A percentile compares a stretch with the other conserved stretches of the same genome.
These are phyloP conservation scores for Graphilbum sp. DNA, from an alignment of 2,329 filamentous ascomycete genomes.

Conservation along the genomic window DNA sequence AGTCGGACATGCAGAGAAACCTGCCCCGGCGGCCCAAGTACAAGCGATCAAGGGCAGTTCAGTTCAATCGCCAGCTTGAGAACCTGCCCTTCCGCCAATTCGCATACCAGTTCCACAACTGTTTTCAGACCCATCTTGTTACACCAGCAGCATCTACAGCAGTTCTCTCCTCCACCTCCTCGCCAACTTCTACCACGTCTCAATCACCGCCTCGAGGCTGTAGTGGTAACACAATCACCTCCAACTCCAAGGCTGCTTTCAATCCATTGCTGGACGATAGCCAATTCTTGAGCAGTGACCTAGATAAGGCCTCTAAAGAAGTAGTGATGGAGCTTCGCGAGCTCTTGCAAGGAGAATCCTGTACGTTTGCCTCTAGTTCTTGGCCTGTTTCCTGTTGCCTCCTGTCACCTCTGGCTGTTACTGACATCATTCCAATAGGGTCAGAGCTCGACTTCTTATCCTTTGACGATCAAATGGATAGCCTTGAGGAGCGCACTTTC, in stretches of 20 bases:
- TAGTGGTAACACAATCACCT: constrained; percentile 20
- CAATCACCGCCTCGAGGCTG: background rate
- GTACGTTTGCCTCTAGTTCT: constrained; percentile 21
- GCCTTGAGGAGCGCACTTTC: constrained; percentile 26
- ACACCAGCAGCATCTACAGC: no score
- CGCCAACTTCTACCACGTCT: constrained; percentile 1
- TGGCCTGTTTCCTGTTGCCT: background rate
- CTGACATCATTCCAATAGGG: background rate
- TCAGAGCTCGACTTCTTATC: constrained; percentile 16
- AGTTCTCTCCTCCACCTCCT: constrained; percentile 1
- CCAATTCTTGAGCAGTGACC: constrained; percentile 24
- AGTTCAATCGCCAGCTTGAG: constrained; percentile 33
- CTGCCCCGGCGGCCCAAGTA: constrained; percentile 14
- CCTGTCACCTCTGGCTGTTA: background rate
- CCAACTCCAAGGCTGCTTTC: constrained; percentile 24
- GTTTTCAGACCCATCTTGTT: constrained; percentile 45
- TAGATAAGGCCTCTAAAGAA: constrained; percentile 28
- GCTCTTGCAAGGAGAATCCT: constrained; percentile 22
- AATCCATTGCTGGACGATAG: constrained; percentile 35
- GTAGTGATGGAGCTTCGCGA: constrained; percentile 28
- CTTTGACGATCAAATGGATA: constrained; percentile 29
- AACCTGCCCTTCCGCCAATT: constrained; percentile 45
- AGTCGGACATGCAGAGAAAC: constrained; percentile 25
- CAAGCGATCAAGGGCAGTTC: constrained; percentile 24
- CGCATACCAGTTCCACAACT: constrained; percentile 41